Evolutionary conservation across 2,329 filamentous ascomycete genomes (phyloP).

Genomic region (Colletotrichum tropicale): DNA sequence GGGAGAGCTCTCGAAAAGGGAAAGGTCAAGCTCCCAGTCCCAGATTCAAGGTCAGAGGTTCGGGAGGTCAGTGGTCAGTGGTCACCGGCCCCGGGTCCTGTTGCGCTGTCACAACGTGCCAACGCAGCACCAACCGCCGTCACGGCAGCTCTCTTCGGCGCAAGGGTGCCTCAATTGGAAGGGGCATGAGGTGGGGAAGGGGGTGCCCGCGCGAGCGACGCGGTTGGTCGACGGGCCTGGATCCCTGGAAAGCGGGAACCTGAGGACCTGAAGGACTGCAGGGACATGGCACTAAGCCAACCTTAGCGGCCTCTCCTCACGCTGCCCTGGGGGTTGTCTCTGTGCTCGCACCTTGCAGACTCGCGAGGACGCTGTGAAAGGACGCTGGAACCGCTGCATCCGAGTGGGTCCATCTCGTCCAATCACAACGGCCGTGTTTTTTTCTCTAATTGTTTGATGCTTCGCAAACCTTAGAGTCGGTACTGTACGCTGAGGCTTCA

Average conservation of each 20-base stretch:
- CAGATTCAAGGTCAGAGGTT: neutral
- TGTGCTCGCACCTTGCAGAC: slow-evolving; percentile 6
- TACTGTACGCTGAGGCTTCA: neutral
- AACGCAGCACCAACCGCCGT: neutral
- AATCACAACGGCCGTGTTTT: neutral
- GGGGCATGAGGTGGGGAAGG: neutral
- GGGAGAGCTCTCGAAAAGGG: slow-evolving; percentile 4
- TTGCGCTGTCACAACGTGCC: neutral
- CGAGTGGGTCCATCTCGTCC: neutral
- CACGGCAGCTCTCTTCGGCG: neutral
- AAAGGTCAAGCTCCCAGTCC: neutral
- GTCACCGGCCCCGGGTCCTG: neutral
- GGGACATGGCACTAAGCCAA: neutral
- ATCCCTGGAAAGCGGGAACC: slow-evolving; percentile 1
- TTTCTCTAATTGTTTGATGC: neutral
- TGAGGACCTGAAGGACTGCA: slow-evolving; percentile 8
- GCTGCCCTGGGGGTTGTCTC: neutral
- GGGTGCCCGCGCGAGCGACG: neutral
- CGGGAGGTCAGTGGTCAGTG: neutral
- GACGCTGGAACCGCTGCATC: slow-evolving; percentile 1
- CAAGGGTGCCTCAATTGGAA: neutral
- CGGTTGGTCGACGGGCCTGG: neutral
- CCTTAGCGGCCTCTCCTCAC: neutral
- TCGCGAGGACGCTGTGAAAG: too few relatives aligned
- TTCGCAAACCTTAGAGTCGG: slow-evolving; percentile 26